Percentiles rank a stretch among this genome's conserved stretches.
These are phyloP conservation scores for Choricystis sp. DNA, from an alignment of 139 green algal species.

Conservation along the genomic window DNA sequence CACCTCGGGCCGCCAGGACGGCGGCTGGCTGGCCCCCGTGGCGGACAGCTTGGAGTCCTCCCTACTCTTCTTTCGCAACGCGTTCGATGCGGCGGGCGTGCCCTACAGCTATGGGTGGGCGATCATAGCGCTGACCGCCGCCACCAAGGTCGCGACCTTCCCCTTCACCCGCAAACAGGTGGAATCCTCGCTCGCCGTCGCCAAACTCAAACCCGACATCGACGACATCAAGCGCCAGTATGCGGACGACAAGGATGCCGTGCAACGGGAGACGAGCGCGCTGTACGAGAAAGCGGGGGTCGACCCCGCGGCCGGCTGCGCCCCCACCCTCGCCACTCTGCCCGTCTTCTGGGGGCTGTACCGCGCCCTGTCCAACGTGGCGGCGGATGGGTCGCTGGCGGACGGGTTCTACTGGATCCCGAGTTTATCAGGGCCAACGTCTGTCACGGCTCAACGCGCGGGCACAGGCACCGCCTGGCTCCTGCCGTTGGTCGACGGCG, in stretches of 20 bases:
- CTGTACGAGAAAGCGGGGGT: slow-evolving; percentile 79
- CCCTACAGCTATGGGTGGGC: slow-evolving; percentile 93
- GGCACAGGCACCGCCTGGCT: slow-evolving; percentile 57
- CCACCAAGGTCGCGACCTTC: slow-evolving; percentile 86
- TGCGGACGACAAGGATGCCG: slow-evolving; percentile 65
- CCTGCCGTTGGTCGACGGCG: slow-evolving; percentile 66
- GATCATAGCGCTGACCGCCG: slow-evolving; percentile 82
- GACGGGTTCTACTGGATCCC: slow-evolving; percentile 80
- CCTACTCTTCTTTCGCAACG: slow-evolving; percentile 64
- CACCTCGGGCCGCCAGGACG: slow-evolving; percentile 10
- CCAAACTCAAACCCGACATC: slow-evolving; percentile 72
- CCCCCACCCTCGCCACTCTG: slow-evolving; percentile 78
- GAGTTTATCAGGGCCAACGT: slow-evolving; percentile 43
- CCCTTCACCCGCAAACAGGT: slow-evolving; percentile 90
- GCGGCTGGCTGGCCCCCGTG: slow-evolving; percentile 48
- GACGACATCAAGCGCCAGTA: slow-evolving; percentile 74
- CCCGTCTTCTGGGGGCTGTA: slow-evolving; percentile 87
- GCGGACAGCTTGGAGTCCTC: slow-evolving; percentile 49
- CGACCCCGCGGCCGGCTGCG: slow-evolving; percentile 49
- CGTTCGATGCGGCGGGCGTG: slow-evolving; percentile 42
- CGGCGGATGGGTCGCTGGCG: slow-evolving; percentile 17
- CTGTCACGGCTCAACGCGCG: slow-evolving; percentile 19
- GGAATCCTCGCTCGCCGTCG: slow-evolving; percentile 54
- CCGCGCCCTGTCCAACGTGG: slow-evolving; percentile 46
- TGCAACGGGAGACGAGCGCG: slow-evolving; percentile 55